phyloP scores from a whole-genome alignment of 108 stramenopile genomes.

The Cyclotella baltica region DNA sequence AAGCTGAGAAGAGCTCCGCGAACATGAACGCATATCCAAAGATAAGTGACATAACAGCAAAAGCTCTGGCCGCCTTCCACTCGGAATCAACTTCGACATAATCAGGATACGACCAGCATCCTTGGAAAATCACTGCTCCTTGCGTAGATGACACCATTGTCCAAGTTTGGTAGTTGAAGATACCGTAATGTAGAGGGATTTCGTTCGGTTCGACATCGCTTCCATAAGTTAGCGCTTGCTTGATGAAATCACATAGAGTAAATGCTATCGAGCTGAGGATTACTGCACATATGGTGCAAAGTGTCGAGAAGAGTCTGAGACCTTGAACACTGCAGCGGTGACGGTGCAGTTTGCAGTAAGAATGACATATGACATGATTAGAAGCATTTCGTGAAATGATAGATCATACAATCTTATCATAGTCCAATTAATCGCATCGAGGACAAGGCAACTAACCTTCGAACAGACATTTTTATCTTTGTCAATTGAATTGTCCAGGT shows the following conservation, averaged over 20 bases:
- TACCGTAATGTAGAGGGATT: conserved; percentile 34
- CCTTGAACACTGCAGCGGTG: conserved; percentile 14
- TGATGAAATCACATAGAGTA: not conserved
- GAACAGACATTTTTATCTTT: too few species aligned
- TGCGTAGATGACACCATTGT: conserved; percentile 5
- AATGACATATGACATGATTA: too few species aligned
- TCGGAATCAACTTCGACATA: conserved; percentile 37
- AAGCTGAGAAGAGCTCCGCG: conserved; percentile 30
- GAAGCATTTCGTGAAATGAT: too few species aligned
- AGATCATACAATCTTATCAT: too few species aligned
- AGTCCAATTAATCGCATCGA: too few species aligned
- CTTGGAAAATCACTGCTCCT: conserved; percentile 26
- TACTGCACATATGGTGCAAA: not conserved
- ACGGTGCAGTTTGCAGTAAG: too few species aligned
- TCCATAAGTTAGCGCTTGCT: not conserved
- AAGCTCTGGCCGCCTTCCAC: conserved; percentile 49
- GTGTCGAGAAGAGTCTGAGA: not conserved
- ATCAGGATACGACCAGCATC: conserved; percentile 37
- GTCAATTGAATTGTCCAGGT: too few species aligned
- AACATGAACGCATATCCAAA: conserved; percentile 38
- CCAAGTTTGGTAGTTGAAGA: conserved; percentile 36
- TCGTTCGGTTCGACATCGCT: not conserved
- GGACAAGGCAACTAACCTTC: too few species aligned
- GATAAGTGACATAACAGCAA: conserved; percentile 42
- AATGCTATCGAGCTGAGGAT: not conserved